These are phyloP conservation scores for Dioszegia aurantiaca DNA, from an alignment of 768 basidiomycete genomes.

Conservation along the genomic window DNA sequence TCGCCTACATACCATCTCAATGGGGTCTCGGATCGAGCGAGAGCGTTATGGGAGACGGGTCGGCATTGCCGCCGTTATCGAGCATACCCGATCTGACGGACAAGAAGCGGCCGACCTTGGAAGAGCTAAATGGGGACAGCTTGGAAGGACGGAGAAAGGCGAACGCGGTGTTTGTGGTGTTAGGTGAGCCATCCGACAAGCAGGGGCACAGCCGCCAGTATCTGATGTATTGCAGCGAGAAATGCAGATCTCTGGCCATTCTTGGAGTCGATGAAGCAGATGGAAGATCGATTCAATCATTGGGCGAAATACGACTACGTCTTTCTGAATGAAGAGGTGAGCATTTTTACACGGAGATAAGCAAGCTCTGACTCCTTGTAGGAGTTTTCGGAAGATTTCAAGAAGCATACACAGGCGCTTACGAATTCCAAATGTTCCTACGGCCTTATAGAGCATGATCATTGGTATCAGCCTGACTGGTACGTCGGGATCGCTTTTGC, in stretches of 20 bases:
- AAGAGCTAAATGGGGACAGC: constrained; percentile 28
- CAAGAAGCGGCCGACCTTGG: constrained; percentile 19
- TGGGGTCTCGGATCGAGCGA: constrained; percentile 18
- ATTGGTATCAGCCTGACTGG: constrained; percentile 73
- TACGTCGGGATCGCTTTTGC: constrained; percentile 17
- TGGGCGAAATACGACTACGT: constrained; percentile 75
- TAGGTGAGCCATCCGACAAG: constrained; percentile 52
- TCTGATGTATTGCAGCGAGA: constrained; percentile 24
- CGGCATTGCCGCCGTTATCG: constrained; percentile 24
- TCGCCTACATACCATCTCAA: constrained; percentile 26
- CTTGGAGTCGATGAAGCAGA: constrained; percentile 65
- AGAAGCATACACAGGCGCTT: constrained; percentile 55
- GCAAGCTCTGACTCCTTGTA: constrained; percentile 9
- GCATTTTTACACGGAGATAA: not conserved
- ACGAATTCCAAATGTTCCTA: constrained; percentile 66
- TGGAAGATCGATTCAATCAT: constrained; percentile 85
- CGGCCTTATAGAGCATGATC: constrained; percentile 61
- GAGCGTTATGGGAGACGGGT: constrained; percentile 5
- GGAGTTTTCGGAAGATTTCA: constrained; percentile 48
- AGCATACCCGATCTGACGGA: constrained; percentile 26
- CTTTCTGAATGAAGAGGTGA: constrained; percentile 70
- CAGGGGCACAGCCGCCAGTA: too few relatives aligned
- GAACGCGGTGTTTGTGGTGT: constrained; percentile 77
- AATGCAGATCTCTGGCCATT: constrained; percentile 55
- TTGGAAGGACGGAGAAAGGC: constrained; percentile 57